Base-by-base conservation (phyloP, 2,329 filamentous ascomycete species). In the Colletotrichum agaves region DNA sequence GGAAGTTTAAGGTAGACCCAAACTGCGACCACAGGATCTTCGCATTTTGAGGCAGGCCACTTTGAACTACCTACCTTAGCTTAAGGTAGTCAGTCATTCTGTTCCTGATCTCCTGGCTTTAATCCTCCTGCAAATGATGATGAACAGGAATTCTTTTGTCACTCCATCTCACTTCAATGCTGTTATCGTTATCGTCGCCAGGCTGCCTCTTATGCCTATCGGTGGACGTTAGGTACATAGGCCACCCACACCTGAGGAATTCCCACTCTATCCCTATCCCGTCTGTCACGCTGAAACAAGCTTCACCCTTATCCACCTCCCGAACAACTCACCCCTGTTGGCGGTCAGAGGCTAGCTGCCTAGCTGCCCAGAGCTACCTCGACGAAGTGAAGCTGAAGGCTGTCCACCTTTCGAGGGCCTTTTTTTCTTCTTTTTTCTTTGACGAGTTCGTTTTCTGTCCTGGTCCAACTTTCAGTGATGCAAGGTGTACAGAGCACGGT, bases 221-320 rank as follows among this genome's bases (percentile, higher is more conserved):
- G n/a, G n/a, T n/a, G n/a, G 19, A 21, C 4, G 6, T 17, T 19
- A 17, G 33, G 50, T 55, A 55, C 39, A 23, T n/a, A 39, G 33
- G 44, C 43, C 35, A 56, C 50, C 44, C 27, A 41, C 46, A 31
- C 21, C 43, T 33, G n/a, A 59, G 47, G 5, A 33, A 6, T 60
- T 60, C n/a, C 52, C 17, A 13, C 47, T 17, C 23, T 59, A 10
- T 37, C n/a, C n/a, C 23, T 59, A 10, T 15, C 33, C 35, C 47
- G 46, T 44, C 64, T 50, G 46, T 64, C 44, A 55, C 53, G 59
- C 61, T 67, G 64, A 67, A 67, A 67, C 64, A 44, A 67, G 61
- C 61, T 55, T 64, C 60, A 67, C 33, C 60, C 53, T 64, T 53
- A 52, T 39, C 44, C 35, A 59, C 19, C 37, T 50, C 39, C 41